Evolutionary conservation across 345 rosid genomes (phyloP).

Genomic region (Linum usitatissimum): DNA sequence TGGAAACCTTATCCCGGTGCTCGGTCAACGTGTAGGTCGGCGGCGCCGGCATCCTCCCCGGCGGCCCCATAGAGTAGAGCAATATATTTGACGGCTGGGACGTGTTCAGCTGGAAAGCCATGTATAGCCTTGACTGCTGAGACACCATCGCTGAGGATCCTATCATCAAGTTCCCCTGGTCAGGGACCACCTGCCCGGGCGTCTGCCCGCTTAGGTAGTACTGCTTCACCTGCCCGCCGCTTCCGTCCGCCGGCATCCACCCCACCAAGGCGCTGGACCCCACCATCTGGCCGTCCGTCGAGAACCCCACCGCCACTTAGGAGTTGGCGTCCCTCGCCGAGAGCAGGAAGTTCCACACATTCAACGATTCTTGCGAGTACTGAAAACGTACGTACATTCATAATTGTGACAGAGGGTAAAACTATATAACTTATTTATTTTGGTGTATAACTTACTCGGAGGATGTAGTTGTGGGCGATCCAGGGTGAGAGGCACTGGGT

Average conservation of each 20-base stretch:
- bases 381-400: slow-evolving; percentile 10
- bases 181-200: slow-evolving; percentile 31
- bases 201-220: slow-evolving; percentile 38
- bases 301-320: slow-evolving; percentile 65
- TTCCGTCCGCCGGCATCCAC: slow-evolving; percentile 64
- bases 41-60: slow-evolving; percentile 34
- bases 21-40: slow-evolving; percentile 31
- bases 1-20: slow-evolving; percentile 41
- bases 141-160: slow-evolving; percentile 30
- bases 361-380: slow-evolving; percentile 31
- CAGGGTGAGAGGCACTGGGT: slow-evolving; percentile 39
- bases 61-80: slow-evolving; percentile 53
- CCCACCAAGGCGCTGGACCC: slow-evolving; percentile 75
- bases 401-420: too few relatives aligned
- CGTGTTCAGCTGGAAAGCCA: slow-evolving; percentile 52
- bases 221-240: slow-evolving; percentile 28
- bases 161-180: slow-evolving; percentile 44
- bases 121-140: slow-evolving; percentile 41
- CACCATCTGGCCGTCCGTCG: slow-evolving; percentile 44
- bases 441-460: slow-evolving; percentile 44
- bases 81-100: slow-evolving; percentile 30
- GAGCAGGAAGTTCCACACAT: slow-evolving; percentile 68
- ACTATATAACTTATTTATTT: too few relatives aligned
- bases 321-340: slow-evolving; percentile 41
- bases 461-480: slow-evolving; percentile 32